Evolutionary conservation across 441 rosid species (phyloP).

Genomic region (Bocquillonia castaneifolia): DNA sequence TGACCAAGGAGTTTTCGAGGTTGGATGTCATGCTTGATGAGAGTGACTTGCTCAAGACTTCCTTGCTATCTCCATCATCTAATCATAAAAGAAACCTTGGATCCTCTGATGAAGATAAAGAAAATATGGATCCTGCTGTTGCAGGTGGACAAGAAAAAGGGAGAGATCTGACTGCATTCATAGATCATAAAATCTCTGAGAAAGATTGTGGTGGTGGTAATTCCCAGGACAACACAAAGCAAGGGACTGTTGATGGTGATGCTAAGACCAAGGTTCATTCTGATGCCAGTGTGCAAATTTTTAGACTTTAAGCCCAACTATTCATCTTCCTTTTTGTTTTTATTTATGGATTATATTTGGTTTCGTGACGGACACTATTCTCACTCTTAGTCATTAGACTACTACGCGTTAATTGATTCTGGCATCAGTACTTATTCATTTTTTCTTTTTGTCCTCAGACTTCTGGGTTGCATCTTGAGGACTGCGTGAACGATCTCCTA

Average conservation of each 20-base stretch:
- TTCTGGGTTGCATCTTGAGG: conserved; percentile 50
- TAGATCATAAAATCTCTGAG: conserved; percentile 28
- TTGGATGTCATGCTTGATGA: conserved; percentile 71
- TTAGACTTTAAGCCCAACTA: conserved; percentile 43
- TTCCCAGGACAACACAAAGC: conserved; percentile 28
- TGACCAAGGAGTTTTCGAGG: conserved; percentile 69
- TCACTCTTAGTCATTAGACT: not conserved
- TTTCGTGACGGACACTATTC: not conserved
- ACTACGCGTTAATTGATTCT: not conserved
- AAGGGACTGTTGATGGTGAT: conserved; percentile 27
- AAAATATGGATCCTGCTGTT: conserved; percentile 41
- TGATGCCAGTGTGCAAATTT: conserved; percentile 33
- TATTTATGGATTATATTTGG: not conserved
- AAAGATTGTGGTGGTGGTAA: conserved; percentile 29
- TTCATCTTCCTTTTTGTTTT: not conserved
- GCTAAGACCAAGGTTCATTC: conserved; percentile 30
- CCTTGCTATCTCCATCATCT: conserved; percentile 37
- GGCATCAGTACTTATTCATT: too few species aligned
- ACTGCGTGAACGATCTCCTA: conserved; percentile 40
- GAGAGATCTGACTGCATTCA: conserved; percentile 21
- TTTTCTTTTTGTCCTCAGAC: conserved; percentile 28
- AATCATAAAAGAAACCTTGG: conserved; percentile 30
- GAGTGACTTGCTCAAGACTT: conserved; percentile 31
- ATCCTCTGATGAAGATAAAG: conserved; percentile 44
- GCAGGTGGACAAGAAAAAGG: conserved; percentile 29